A percentile compares a stretch with the other conserved stretches of the same genome.
Conservation (phyloP, 441 rosid species). For the Corymbia citriodora region DNA sequence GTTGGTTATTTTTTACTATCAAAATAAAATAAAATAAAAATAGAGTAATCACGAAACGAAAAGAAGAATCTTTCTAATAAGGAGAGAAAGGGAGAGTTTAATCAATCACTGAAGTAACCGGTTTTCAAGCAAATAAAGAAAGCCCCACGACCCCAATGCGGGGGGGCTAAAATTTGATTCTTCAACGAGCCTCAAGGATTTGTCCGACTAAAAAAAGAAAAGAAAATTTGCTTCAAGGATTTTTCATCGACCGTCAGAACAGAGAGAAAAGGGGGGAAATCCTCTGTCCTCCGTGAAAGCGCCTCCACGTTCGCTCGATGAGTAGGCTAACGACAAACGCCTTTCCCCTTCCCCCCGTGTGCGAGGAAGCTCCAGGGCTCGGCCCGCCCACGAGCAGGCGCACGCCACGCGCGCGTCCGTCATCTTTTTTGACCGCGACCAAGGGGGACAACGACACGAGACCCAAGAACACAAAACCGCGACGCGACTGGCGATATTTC, state of each 20-base stretch:
- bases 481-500: not conserved
- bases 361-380: not conserved
- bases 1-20: not conserved
- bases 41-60: not conserved
- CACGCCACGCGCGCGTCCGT: not conserved
- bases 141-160: not conserved
- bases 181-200: not conserved
- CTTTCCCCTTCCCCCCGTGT: not conserved
- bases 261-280: not conserved
- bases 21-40: not conserved
- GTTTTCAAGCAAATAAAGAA: not conserved
- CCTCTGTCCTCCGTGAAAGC: not conserved
- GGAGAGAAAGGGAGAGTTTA: not conserved
- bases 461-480: not conserved
- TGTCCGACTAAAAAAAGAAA: too few relatives aligned
- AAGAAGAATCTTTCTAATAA: not conserved
- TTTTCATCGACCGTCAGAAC: not conserved
- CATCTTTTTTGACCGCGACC: not conserved
- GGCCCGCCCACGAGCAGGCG: not conserved
- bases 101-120: not conserved
- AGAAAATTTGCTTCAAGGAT: not conserved
- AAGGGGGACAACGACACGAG: not conserved
- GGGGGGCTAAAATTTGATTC: not conserved
- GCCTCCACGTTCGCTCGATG: not conserved
- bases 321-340: not conserved